Evolutionary conservation across 305 asterid genomes (phyloP).

Genomic region (Ajuga reptans): DNA sequence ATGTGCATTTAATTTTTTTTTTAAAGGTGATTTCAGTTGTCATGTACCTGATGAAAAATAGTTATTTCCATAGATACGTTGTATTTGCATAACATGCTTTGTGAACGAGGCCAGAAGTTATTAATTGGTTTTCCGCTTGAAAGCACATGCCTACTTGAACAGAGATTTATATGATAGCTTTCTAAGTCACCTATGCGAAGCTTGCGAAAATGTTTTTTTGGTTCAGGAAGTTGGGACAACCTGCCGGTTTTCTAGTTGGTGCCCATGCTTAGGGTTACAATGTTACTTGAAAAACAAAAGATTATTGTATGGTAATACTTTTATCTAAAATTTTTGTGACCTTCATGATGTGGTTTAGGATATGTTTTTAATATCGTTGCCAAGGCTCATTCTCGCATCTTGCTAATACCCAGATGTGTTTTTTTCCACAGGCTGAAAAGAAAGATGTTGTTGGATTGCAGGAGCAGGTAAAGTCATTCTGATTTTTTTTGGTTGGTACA

Average conservation of each 20-base stretch:
- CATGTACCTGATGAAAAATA: not conserved
- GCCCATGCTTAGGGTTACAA: not conserved
- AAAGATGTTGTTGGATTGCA: slow-evolving; percentile 78
- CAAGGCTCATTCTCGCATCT: not conserved
- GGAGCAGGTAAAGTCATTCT: slow-evolving; percentile 56
- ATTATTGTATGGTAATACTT: not conserved
- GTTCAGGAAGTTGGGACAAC: not conserved
- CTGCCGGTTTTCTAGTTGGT: not conserved
- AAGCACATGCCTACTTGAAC: not conserved
- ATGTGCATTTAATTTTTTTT: not conserved
- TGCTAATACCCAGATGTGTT: slow-evolving; percentile 17
- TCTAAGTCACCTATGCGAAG: not conserved
- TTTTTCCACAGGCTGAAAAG: slow-evolving; percentile 75
- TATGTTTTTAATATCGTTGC: not conserved
- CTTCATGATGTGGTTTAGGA: not conserved
- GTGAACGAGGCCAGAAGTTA: not conserved
- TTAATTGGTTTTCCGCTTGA: not conserved
- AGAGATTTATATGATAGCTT: not conserved
- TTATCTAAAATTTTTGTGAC: not conserved
- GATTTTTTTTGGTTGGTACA: not conserved
- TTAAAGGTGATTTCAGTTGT: not conserved
- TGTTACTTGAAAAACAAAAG: not conserved
- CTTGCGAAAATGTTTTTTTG: not conserved
- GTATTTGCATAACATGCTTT: not conserved
- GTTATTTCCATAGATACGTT: not conserved